Evolutionary conservation across 2,329 filamentous ascomycete genomes (phyloP), one percentile per base, ranked within the genome.

Genomic region (Graphiopsis chlorocephala): DNA sequence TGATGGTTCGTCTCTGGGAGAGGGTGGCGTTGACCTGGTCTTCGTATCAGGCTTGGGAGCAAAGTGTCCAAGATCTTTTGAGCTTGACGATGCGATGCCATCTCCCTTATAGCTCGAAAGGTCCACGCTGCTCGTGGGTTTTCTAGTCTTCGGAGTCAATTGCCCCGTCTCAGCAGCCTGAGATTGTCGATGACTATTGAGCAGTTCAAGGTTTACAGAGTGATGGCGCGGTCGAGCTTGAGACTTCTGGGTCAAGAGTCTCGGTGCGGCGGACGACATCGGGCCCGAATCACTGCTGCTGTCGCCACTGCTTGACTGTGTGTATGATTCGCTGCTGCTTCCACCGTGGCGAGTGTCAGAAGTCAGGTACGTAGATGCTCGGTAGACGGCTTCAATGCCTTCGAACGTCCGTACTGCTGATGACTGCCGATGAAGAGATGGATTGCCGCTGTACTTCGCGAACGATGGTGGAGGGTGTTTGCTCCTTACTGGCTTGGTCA

Each of bases 91-190:
- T 20, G 26, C 14, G 8, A 64, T 26, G 5, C 23, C 48, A n/a
- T 56, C 50, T 35, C 47, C 47, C 14, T 11, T 12, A 15, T 55
- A 50, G 5, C 47, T 35, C 20, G 17, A 8, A 14, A 55, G 35
- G 25, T 65, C 58, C 20, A 55, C 45, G 35, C 70, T 70, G 12
- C 64, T 48, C 11, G 66, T 66, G 3, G 67, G 61, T 28, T 61
- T 69, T 8, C 70, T 65, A 12, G 64, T 61, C 20, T 73, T 68
- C 14, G 74, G 74, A 12, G 70, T 71, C 26, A 83, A 74, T 67
- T 83, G 81, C 17, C 81, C 81, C 38, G 80, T 83, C 71, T 83
- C 81, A 20, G 81, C 81, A 33, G 80, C 81, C 67, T 82, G 81
- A 6, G 81, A 83, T 62, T 81, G 72, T 33, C 81, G 80, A 67